These are phyloP conservation scores for Termitomyces heimii DNA, from an alignment of 768 basidiomycete genomes.

Conservation along the genomic window DNA sequence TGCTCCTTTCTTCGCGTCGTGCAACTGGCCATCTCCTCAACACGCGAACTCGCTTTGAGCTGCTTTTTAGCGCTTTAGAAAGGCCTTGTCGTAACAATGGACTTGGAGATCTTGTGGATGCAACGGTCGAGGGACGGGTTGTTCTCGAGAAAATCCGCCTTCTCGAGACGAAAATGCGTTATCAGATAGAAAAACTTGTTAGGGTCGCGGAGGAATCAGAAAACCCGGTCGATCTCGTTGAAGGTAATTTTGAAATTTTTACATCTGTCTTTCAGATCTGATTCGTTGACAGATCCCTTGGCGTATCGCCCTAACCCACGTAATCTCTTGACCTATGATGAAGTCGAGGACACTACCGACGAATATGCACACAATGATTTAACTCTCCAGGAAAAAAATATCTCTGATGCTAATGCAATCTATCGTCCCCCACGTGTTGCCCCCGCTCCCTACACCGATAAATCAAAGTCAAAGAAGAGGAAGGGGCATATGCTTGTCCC, in stretches of 20 bases:
- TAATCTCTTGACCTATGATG: conserved; percentile 49
- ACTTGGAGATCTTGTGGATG: conserved; percentile 74
- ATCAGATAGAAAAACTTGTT: conserved; percentile 95
- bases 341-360: conserved; percentile 12
- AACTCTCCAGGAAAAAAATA: background rate
- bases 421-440: conserved; percentile 88
- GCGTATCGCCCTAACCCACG: conserved; percentile 89
- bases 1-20: conserved; percentile 67
- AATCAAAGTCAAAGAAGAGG: conserved; percentile 41
- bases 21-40: conserved; percentile 59
- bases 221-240: conserved; percentile 33
- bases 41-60: conserved; percentile 39
- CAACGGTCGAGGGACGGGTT: conserved; percentile 72
- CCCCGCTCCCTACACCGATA: conserved; percentile 73
- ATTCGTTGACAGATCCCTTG: conserved; percentile 64
- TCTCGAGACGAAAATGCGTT: conserved; percentile 82
- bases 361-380: background rate
- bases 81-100: conserved; percentile 49
- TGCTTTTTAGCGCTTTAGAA: conserved; percentile 46
- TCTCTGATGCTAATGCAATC: conserved; percentile 35
- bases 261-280: background rate
- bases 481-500: conserved; percentile 53
- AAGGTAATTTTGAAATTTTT: conserved; percentile 40
- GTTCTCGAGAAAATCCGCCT: conserved; percentile 85
- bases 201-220: conserved; percentile 62